phyloP scores from a whole-genome alignment of 2,329 filamentous ascomycete genomes.

The Hawksworthiomyces lignivorus region DNA sequence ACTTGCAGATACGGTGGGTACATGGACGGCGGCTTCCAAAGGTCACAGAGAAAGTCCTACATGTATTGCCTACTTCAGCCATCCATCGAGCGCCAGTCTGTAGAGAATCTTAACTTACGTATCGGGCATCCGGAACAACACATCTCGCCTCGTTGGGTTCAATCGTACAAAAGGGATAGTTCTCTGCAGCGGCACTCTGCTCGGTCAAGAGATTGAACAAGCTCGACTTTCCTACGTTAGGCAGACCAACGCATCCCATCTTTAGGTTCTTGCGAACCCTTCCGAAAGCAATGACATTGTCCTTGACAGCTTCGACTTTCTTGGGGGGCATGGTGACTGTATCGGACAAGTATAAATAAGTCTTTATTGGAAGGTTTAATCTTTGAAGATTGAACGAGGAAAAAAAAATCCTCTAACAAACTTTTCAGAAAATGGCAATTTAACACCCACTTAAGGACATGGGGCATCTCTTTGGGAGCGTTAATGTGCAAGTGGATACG shows the following conservation, averaged over 20 bases:
- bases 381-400: no score
- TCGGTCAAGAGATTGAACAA: slow-evolving; percentile 39
- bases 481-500: no score
- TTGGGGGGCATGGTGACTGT: slow-evolving; percentile 31
- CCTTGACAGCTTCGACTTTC: slow-evolving; percentile 30
- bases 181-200: slow-evolving; percentile 36
- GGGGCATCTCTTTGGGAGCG: no score
- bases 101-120: slow-evolving; percentile 25
- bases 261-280: slow-evolving; percentile 37
- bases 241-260: slow-evolving; percentile 39
- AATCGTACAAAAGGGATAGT: slow-evolving; percentile 40
- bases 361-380: no score
- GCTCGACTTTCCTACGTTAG: slow-evolving; percentile 38
- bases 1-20: slow-evolving; percentile 38
- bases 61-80: not conserved
- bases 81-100: not conserved
- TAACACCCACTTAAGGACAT: no score
- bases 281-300: slow-evolving; percentile 38
- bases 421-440: no score
- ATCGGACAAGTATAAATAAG: not conserved
- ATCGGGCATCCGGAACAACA: slow-evolving; percentile 35
- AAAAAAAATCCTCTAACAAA: no score
- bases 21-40: slow-evolving; percentile 38
- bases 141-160: slow-evolving; percentile 39
- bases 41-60: slow-evolving; percentile 35